A percentile compares a stretch with the other conserved stretches of the same genome.
These are phyloP conservation scores for Grigorovia jiainica DNA, from an alignment of 805 yeast genomes.

Conservation along the genomic window DNA sequence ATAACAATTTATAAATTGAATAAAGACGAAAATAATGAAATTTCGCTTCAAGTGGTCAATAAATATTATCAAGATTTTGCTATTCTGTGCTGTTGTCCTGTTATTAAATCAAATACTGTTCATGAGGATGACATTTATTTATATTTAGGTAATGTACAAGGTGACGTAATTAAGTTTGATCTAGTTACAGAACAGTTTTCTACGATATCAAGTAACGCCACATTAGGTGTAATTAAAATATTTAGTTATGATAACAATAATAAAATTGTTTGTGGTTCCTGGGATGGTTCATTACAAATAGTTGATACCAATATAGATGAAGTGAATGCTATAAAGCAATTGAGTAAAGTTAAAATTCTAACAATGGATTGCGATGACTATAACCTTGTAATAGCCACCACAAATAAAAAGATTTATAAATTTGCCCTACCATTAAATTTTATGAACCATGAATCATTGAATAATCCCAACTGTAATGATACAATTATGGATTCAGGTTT, in stretches of 20 bases:
- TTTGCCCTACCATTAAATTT: conserved; percentile 11
- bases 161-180: conserved; percentile 44
- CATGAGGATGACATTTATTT: conserved; percentile 17
- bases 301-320: conserved; percentile 34
- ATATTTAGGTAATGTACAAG: conserved; percentile 45
- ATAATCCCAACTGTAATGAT: conserved; percentile 1
- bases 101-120: conserved; percentile 4
- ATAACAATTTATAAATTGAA: conserved; percentile 33
- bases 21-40: conserved; percentile 15
- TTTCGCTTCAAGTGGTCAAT: conserved; percentile 3
- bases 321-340: conserved; percentile 1
- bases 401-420: conserved; percentile 37
- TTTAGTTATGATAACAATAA: conserved; percentile 2
- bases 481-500: conserved; percentile 46
- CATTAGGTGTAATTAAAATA: conserved; percentile 32
- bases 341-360: conserved; percentile 28
- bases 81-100: conserved; percentile 19
- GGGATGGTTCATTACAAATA: conserved; percentile 46
- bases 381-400: conserved; percentile 43
- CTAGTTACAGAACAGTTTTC: conserved; percentile 33
- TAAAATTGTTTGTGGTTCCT: conserved; percentile 46
- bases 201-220: conserved; percentile 28
- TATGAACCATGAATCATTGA: not conserved
- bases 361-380: conserved; percentile 48
- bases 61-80: conserved; percentile 9